These are phyloP conservation scores for Cutaneotrichosporon spelunceum DNA, from an alignment of 1,284 basidiomycete genomes.

Conservation along the genomic window DNA sequence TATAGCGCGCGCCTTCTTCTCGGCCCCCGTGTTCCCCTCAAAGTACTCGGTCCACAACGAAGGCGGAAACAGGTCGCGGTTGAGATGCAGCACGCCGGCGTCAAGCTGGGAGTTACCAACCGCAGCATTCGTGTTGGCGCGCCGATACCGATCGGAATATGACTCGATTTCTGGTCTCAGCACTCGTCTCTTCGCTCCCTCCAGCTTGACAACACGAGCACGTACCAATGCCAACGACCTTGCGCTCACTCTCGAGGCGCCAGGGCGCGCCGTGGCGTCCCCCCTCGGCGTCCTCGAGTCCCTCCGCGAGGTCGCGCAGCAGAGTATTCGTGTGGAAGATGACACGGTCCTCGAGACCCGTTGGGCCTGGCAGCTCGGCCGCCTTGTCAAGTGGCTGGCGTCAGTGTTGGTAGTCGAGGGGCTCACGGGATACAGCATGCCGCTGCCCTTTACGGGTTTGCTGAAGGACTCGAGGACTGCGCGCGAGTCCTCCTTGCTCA, in stretches of 20 bases:
- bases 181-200: not conserved
- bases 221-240: conserved; percentile 45
- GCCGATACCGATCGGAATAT: conserved; percentile 44
- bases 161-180: conserved; percentile 46
- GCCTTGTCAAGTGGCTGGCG: conserved; percentile 34
- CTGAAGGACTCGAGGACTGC: conserved; percentile 25
- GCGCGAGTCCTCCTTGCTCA: conserved; percentile 28
- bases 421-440: conserved; percentile 46
- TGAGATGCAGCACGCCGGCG: conserved; percentile 40
- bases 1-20: conserved; percentile 8
- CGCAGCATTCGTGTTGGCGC: conserved; percentile 5
- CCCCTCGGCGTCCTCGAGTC: conserved; percentile 12
- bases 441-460: conserved; percentile 32
- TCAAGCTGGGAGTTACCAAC: conserved; percentile 27
- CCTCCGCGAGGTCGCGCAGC: conserved; percentile 26
- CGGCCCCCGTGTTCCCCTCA: conserved; percentile 25
- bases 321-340: conserved; percentile 27
- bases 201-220: conserved; percentile 9
- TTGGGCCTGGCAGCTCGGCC: conserved; percentile 31
- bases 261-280: conserved; percentile 31
- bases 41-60: conserved; percentile 48
- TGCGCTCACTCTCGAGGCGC: conserved; percentile 40
- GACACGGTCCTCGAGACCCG: conserved; percentile 27
- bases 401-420: not conserved
- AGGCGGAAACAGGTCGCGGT: conserved; percentile 45